phyloP scores from a whole-genome alignment of 768 basidiomycete genomes.

The Mycena sanguinolenta region DNA sequence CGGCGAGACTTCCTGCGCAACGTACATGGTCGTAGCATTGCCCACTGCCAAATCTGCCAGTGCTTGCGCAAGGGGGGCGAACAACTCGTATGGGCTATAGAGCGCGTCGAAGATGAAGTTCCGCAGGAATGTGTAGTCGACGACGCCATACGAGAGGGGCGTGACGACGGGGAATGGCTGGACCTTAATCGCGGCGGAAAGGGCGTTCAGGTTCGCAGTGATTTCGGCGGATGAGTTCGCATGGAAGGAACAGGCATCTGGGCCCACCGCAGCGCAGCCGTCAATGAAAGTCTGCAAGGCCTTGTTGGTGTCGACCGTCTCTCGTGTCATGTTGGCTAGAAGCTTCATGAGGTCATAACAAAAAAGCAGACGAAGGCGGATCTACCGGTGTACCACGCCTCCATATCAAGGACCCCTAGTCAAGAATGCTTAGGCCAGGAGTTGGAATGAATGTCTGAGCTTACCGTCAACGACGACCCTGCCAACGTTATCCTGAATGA shows the following conservation, averaged over 20 bases:
- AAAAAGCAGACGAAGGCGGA: too few species aligned
- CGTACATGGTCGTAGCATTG: conserved; percentile 39
- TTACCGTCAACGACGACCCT: conserved; percentile 51
- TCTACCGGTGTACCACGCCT: too few species aligned
- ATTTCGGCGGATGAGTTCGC: conserved; percentile 37
- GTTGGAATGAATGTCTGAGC: too few species aligned
- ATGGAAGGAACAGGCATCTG: conserved; percentile 42
- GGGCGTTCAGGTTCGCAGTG: conserved; percentile 32
- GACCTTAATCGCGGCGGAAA: conserved; percentile 33
- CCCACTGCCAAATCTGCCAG: conserved; percentile 45
- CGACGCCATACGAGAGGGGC: conserved; percentile 40
- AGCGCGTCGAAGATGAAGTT: conserved; percentile 37
- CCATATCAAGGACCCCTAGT: conserved; percentile 36
- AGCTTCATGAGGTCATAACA: too few species aligned
- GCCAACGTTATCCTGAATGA: conserved; percentile 45
- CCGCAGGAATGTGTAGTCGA: conserved; percentile 41
- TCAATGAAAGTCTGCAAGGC: conserved; percentile 42
- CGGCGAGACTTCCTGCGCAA: not conserved
- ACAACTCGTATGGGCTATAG: conserved; percentile 39
- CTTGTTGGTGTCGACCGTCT: conserved; percentile 41
- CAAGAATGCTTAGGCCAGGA: too few species aligned
- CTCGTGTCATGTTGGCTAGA: conserved; percentile 37
- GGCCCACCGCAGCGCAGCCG: conserved; percentile 41
- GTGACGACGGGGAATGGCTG: conserved; percentile 41
- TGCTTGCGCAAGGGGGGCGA: conserved; percentile 33